Base-by-base conservation (phyloP, 2,329 filamentous ascomycete species). In the Sclerotiophoma versabilis region DNA sequence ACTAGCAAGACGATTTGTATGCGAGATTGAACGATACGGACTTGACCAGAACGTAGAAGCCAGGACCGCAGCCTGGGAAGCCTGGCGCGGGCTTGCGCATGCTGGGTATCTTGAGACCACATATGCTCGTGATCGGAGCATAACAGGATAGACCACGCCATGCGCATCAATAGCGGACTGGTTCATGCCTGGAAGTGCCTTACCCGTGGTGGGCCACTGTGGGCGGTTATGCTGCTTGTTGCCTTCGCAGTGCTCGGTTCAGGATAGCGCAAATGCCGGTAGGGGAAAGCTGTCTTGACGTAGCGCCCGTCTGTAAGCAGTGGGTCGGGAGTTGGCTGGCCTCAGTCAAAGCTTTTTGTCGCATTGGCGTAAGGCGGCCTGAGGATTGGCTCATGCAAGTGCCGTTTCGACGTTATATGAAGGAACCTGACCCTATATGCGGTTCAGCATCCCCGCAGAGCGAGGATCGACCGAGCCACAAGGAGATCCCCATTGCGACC, bases 331-430 rank as follows among this genome's bases (percentile, higher is more conserved):
- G 59, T 54, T 58, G 63, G 62, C 62, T 61, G 61, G 60, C 62
- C 56, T 62, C 57, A 59, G 49, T 59, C 59, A 63, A 59, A 56
- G 62, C 66, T 69, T 66, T 66, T 57, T 69, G 70, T 72, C 68
- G 71, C 73, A 74, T 72, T 65, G 64, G 70, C 68, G 70, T 69
- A 17, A 66, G 59, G 58, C 62, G 64, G 68, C 65, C 62, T 71
- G 68, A 73, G 54, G 70, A 71, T 68, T 70, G 70, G 69, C 72
- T 72, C 71, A 73, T 72, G 71, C 74, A 65, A 62, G 69, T 69
- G 69, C 70, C 67, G 73, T 75, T 75, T 76, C 70, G 75, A 72
- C 68, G 66, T 54, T 63, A 64, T 71, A 72, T 66, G 66, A 59
- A 53, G 53, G 36, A 52, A 50, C 69, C 73, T 49, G 46, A 68